Percentiles rank a stretch among this genome's conserved stretches.
These are phyloP conservation scores for Micractinium sp. DNA, from an alignment of 139 green algal species.

Conservation along the genomic window DNA sequence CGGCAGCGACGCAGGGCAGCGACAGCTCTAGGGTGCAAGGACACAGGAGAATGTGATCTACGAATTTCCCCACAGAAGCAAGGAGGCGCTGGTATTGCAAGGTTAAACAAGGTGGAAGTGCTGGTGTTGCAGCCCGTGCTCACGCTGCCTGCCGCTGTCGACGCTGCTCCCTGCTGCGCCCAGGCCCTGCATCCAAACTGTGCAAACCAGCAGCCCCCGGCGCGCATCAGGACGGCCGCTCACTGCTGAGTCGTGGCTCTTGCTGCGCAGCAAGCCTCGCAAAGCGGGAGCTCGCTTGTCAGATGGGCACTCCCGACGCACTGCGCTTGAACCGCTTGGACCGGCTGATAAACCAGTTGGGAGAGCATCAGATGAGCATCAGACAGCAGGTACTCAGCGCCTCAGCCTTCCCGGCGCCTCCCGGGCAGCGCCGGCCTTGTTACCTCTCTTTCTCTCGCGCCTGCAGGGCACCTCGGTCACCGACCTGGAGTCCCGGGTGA, in stretches of 20 bases:
- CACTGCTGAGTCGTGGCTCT: background rate
- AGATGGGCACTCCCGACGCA: constrained; percentile 19
- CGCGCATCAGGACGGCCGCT: no score
- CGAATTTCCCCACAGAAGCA: no score
- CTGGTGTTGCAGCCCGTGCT: background rate
- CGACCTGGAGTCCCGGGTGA: constrained; percentile 34
- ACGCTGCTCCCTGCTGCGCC: background rate
- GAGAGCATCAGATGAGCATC: constrained; percentile 35
- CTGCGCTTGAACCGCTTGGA: constrained; percentile 37
- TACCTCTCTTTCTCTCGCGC: background rate
- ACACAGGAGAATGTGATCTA: no score
- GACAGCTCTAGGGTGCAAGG: no score
- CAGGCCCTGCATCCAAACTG: background rate
- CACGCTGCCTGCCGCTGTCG: background rate
- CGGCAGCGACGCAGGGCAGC: no score
- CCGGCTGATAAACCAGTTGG: constrained; percentile 36
- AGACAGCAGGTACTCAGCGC: constrained; percentile 28
- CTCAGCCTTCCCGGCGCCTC: background rate
- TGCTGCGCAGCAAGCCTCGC: background rate
- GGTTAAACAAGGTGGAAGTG: background rate
- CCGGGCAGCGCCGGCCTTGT: background rate
- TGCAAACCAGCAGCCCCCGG: background rate
- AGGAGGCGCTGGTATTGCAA: no score
- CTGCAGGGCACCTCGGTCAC: constrained; percentile 41
- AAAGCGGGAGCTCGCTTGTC: background rate